Evolutionary conservation across 768 basidiomycete species (phyloP).

Genomic region (Lactarius sanguifluus): DNA sequence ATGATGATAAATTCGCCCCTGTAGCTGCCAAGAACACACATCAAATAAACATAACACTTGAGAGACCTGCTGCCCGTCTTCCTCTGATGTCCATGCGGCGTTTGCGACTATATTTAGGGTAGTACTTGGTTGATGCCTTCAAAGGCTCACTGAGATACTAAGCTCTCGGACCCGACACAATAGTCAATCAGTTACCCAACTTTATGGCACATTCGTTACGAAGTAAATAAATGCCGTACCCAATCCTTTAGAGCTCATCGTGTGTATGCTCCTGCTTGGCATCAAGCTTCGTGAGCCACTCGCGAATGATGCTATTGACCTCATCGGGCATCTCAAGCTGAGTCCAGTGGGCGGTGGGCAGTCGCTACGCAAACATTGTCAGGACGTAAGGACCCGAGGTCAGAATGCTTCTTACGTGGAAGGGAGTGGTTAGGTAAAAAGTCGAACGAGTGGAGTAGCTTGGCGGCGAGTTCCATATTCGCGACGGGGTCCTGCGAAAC

Average conservation of each 20-base stretch:
- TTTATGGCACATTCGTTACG: neutral
- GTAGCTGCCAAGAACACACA: neutral
- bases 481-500: conserved; percentile 44
- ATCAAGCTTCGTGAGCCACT: conserved; percentile 47
- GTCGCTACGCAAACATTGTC: conserved; percentile 38
- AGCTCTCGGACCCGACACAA: neutral
- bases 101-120: neutral
- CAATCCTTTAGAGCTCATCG: conserved; percentile 20
- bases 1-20: neutral
- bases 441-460: conserved; percentile 32
- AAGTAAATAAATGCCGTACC: neutral
- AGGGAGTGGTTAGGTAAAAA: conserved; percentile 40
- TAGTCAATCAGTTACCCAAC: neutral
- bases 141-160: neutral
- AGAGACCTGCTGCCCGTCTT: neutral
- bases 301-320: conserved; percentile 51
- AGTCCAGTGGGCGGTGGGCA: conserved; percentile 63
- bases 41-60: neutral
- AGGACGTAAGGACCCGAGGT: neutral
- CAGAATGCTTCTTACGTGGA: conserved; percentile 35
- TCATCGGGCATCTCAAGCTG: conserved; percentile 58
- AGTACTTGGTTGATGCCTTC: neutral
- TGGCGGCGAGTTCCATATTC: conserved; percentile 41
- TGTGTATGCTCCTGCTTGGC: conserved; percentile 6
- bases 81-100: neutral